These are phyloP conservation scores for Anthostomella pinea DNA, from an alignment of 2,329 filamentous ascomycete species.

Conservation along the genomic window DNA sequence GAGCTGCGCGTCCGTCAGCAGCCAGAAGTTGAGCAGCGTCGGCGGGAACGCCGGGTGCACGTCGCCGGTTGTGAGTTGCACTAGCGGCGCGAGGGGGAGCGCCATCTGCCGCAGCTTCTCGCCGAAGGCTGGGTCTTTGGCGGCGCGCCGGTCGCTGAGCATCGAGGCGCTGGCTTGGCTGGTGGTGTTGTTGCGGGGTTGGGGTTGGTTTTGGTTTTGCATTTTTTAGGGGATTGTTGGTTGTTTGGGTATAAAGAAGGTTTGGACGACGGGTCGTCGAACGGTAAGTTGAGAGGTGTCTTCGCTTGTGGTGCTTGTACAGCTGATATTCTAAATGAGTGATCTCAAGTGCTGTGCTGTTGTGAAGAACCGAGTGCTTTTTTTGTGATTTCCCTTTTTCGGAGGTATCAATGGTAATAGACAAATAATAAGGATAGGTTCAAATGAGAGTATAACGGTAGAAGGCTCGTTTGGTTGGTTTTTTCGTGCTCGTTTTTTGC, in stretches of 20 bases:
- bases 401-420: too few relatives aligned
- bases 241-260: neutral
- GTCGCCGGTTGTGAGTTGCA: slow-evolving; percentile 59
- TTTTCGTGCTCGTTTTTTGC: too few relatives aligned
- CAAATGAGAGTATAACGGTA: too few relatives aligned
- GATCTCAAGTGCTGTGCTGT: too few relatives aligned
- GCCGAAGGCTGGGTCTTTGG: slow-evolving; percentile 50
- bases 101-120: slow-evolving; percentile 65
- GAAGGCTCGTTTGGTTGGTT: too few relatives aligned
- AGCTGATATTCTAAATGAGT: too few relatives aligned
- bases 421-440: too few relatives aligned
- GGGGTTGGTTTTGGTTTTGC: slow-evolving; percentile 23
- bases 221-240: slow-evolving; percentile 9
- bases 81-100: slow-evolving; percentile 63
- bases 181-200: slow-evolving; percentile 16
- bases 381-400: too few relatives aligned
- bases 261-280: too few relatives aligned
- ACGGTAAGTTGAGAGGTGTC: too few relatives aligned
- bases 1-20: slow-evolving; percentile 68
- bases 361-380: too few relatives aligned
- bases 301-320: too few relatives aligned
- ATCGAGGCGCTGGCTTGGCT: slow-evolving; percentile 4
- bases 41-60: slow-evolving; percentile 63
- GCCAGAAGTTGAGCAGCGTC: slow-evolving; percentile 69
- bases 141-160: slow-evolving; percentile 37